Evolutionary conservation across 441 rosid species (phyloP).

Genomic region (Croton setiger): DNA sequence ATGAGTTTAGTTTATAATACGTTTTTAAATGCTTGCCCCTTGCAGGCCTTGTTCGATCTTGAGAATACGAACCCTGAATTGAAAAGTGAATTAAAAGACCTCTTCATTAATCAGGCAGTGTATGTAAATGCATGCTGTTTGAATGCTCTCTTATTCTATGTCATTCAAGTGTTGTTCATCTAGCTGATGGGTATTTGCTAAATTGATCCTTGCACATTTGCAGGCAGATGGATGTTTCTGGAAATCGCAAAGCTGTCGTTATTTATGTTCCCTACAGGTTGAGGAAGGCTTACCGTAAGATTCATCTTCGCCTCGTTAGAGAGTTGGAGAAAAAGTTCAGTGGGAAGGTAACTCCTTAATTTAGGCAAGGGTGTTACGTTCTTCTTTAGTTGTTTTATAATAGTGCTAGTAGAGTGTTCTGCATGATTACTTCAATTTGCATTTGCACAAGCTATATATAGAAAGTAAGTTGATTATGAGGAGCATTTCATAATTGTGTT

Average conservation of each 20-base stretch:
- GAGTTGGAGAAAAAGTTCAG: slow-evolving; percentile 90
- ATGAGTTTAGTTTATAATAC: neutral
- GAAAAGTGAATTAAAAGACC: slow-evolving; percentile 81
- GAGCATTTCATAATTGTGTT: too few relatives aligned
- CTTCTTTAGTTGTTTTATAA: neutral
- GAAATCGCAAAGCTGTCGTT: slow-evolving; percentile 81
- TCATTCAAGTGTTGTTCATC: neutral
- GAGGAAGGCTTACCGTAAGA: slow-evolving; percentile 83
- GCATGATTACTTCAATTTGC: neutral
- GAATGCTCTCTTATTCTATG: neutral
- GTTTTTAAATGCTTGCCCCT: neutral
- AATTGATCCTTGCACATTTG: slow-evolving; percentile 4
- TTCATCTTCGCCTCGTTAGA: slow-evolving; percentile 77
- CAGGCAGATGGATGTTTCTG: slow-evolving; percentile 77
- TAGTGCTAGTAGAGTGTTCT: neutral
- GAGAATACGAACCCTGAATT: slow-evolving; percentile 81
- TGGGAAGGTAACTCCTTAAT: slow-evolving; percentile 52
- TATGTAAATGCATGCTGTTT: slow-evolving; percentile 26
- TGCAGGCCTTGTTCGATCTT: slow-evolving; percentile 76
- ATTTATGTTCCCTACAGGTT: slow-evolving; percentile 77
- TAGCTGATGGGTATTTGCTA: neutral
- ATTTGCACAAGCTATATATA: neutral
- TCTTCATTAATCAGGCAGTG: slow-evolving; percentile 72
- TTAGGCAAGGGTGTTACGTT: neutral
- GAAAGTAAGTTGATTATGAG: too few relatives aligned